Base-by-base conservation (phyloP, 2,329 filamentous ascomycete species). In the Helicocarpus griseus region DNA sequence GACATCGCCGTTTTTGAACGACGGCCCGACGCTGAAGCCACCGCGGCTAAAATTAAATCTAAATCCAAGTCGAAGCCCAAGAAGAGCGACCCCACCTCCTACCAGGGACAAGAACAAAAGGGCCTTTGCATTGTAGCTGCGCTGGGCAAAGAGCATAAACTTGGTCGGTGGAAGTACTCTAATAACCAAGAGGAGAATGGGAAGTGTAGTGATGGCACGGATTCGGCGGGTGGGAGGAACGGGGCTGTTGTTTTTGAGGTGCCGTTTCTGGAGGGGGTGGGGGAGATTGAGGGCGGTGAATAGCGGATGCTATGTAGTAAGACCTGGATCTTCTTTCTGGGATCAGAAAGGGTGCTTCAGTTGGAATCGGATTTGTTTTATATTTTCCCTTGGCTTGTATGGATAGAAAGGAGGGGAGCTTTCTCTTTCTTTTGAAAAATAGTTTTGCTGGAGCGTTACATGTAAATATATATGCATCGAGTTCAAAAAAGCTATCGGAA, bases 231-330 rank as follows among this genome's bases (percentile, higher is more conserved):
- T n/a, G n/a, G 82, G 3, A 84, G 83, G 58, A 96, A 95, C 64
- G 87, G 88, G 5, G 87, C 86, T n/a, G 79, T 93, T 22, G 78
- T 96, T 8, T 94, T 95, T 64, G 89, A 95, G 65, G 80, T 96
- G 31, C 80, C 86, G 0, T 69, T 72, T 44, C 38, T 50, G 28
- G 29, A 35, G 14, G 13, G 19, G n/a, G 21, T 26, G 11, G 5
- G 40, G 13, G 4, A 28, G 40, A 26, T 31, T 48, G 26, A 48
- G 29, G 29, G 29, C 29, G 29, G 7, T 7, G 13, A 13, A 13
- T 13, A 5, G 36, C n/a, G 17, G 11, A 19, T 19, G 17, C n/a
- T n/a, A n/a, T n/a, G n/a, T n/a, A n/a, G n/a, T n/a, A n/a, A n/a
- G n/a, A n/a, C n/a, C n/a, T n/a, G 41, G 6, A 9, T 31, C 21